Evolutionary conservation across 2,329 filamentous ascomycete species (phyloP), one percentile per base, ranked within the genome.

Genomic region (Mycosphaerella sp.): DNA sequence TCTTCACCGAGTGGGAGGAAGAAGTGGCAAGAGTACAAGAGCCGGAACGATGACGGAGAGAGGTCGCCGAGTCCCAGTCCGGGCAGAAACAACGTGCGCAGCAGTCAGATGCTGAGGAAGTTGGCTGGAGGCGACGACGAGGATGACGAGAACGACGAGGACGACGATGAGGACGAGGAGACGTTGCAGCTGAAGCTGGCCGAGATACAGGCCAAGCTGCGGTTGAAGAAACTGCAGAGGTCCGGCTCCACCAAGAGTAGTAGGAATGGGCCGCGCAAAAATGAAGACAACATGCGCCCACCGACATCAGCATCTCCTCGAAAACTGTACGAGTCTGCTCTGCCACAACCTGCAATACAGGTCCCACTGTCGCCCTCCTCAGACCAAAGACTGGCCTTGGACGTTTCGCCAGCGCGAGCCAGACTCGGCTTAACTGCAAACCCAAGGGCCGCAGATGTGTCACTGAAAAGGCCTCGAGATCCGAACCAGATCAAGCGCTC

Each of bases 401-500:
- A 79, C 12, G 81, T 78, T 21, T 96, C 90, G 1, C 91, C 93
- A 1, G 85, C 85, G 47, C 79, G 90, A 54, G 80, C 93, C 12
- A 70, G 89, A 14, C 69, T 97, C 13, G 91, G 93, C 4, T 94
- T 97, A 55, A 90, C 95, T 70, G 94, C 95, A 66, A 89, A 89
- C 1, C 73, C 90, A 32, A 85, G 78, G 61, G 89, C 85, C 1
- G 81, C 81, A 52, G 89, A 96, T 62, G 77, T 97, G 28, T 96
- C 90, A 2, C 72, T 97, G 25, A 93, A 87, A 68, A 78, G 88
- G 58, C 82, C 87, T 2, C 57, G 54, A 49, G 63, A 58, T 65
- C 70, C 43, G 60, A 68, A 56, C 57, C 56, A 59, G 32, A 40
- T 61, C 43, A 61, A 55, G 47, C 54, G 54, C 9, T 50, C 62